Percentiles rank a stretch among this genome's conserved stretches.
These are phyloP conservation scores for Trichosporon coremiiforme DNA, from an alignment of 1,284 basidiomycete species.

Conservation along the genomic window DNA sequence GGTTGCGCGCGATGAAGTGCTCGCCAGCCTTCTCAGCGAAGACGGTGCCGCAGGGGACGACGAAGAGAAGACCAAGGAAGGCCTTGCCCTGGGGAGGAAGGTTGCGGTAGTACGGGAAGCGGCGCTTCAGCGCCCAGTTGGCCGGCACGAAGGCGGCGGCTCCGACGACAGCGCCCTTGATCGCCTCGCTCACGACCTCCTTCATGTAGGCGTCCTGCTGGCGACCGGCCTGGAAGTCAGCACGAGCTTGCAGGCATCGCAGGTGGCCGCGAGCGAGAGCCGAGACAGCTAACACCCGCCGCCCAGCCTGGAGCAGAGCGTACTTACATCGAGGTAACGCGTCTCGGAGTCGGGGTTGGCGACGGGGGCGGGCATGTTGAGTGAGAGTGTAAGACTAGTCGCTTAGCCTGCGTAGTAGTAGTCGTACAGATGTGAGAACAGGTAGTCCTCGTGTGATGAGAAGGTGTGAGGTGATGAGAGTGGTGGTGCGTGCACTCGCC, in stretches of 20 bases:
- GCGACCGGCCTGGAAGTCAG: slow-evolving; percentile 24
- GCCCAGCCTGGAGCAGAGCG: background rate
- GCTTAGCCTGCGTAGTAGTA: background rate
- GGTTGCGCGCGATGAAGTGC: slow-evolving; percentile 65
- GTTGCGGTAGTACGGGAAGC: slow-evolving; percentile 66
- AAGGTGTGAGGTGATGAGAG: background rate
- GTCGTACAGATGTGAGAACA: background rate
- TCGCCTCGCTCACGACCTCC: slow-evolving; percentile 45
- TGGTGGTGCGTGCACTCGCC: background rate
- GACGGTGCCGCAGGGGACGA: slow-evolving; percentile 71
- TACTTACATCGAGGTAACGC: slow-evolving; percentile 31
- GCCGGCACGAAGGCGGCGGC: slow-evolving; percentile 57
- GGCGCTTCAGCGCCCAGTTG: slow-evolving; percentile 64
- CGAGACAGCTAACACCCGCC: too few species aligned
- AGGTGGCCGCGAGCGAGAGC: too few species aligned
- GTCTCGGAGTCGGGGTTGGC: slow-evolving; percentile 23
- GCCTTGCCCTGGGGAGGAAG: slow-evolving; percentile 75
- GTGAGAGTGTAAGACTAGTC: too few species aligned
- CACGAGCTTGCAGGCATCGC: background rate
- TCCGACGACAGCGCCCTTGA: slow-evolving; percentile 43
- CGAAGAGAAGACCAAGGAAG: slow-evolving; percentile 68
- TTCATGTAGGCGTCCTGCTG: slow-evolving; percentile 41
- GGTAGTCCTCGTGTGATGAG: background rate
- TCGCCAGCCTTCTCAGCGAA: slow-evolving; percentile 76
- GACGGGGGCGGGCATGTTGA: slow-evolving; percentile 3